Conservation (phyloP, 805 yeast genomes). For the Kuraishia ogatae region DNA sequence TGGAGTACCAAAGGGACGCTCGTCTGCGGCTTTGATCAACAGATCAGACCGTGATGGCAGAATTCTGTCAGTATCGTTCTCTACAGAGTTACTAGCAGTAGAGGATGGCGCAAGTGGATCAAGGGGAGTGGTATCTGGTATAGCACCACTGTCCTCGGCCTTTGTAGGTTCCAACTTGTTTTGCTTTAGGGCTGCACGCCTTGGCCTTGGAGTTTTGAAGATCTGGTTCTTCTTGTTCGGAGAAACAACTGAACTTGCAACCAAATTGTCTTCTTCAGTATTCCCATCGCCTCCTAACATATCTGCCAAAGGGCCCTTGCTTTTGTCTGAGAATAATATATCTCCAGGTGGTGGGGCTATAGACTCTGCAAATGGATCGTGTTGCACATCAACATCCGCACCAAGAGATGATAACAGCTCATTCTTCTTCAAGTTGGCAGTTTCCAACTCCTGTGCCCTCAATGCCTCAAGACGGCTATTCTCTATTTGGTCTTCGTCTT, state of each 20-base stretch:
- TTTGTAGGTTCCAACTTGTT: slow-evolving; percentile 3
- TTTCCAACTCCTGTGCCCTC: slow-evolving; percentile 4
- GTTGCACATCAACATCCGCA: slow-evolving; percentile 18
- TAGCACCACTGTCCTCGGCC: slow-evolving; percentile 16
- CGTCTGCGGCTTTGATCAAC: not conserved
- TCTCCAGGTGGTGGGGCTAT: not conserved
- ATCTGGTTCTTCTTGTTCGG: slow-evolving; percentile 32
- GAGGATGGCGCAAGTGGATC: not conserved
- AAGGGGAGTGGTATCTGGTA: not conserved
- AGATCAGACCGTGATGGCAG: not conserved
- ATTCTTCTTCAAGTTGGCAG: slow-evolving; percentile 23
- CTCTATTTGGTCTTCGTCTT: slow-evolving; percentile 6
- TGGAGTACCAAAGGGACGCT: not conserved
- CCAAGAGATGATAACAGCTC: slow-evolving; percentile 34
- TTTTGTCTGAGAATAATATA: not conserved
- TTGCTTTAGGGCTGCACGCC: slow-evolving; percentile 17
- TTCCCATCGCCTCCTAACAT: slow-evolving; percentile 4
- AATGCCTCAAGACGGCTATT: not conserved
- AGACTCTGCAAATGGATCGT: not conserved
- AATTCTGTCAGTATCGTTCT: not conserved
- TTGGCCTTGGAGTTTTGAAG: slow-evolving; percentile 38
- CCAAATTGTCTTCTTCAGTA: slow-evolving; percentile 3
- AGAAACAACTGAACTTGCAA: slow-evolving; percentile 16
- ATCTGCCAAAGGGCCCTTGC: not conserved
- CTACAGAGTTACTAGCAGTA: not conserved